phyloP scores from a whole-genome alignment of 1,284 basidiomycete genomes.

The Trametes hirsuta region DNA sequence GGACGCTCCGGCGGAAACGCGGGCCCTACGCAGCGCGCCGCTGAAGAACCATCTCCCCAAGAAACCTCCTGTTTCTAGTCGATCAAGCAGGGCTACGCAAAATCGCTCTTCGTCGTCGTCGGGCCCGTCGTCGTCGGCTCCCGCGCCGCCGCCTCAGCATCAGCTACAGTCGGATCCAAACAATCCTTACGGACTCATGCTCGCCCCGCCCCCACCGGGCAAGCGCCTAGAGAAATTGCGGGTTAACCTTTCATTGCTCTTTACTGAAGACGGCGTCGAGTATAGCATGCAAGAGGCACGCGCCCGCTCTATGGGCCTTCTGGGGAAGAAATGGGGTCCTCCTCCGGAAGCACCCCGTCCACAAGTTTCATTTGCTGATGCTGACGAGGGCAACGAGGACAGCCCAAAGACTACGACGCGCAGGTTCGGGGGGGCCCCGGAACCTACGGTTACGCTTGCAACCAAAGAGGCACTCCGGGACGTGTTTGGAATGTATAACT shows the following conservation, averaged over 20 bases:
- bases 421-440: slow-evolving; percentile 32
- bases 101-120: background rate
- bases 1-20: slow-evolving; percentile 36
- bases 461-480: slow-evolving; percentile 92
- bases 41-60: slow-evolving; percentile 51
- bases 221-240: slow-evolving; percentile 71
- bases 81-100: background rate
- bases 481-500: slow-evolving; percentile 93
- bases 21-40: slow-evolving; percentile 55
- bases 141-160: background rate
- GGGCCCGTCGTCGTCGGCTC: background rate
- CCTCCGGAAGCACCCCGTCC: slow-evolving; percentile 54
- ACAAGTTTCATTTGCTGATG: slow-evolving; percentile 56
- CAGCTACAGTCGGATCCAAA: slow-evolving; percentile 15
- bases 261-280: slow-evolving; percentile 67
- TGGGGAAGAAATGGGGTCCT: slow-evolving; percentile 80
- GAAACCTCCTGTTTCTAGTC: slow-evolving; percentile 31
- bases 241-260: slow-evolving; percentile 69
- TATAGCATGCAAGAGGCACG: slow-evolving; percentile 77
- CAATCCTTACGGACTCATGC: slow-evolving; percentile 67
- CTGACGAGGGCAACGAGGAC: slow-evolving; percentile 49
- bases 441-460: slow-evolving; percentile 80
- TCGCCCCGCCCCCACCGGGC: slow-evolving; percentile 64
- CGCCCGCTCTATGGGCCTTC: slow-evolving; percentile 74
- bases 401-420: slow-evolving; percentile 39